Evolutionary conservation across 108 stramenopile genomes (phyloP).

Genomic region (Cyclostephanos tholiformis): DNA sequence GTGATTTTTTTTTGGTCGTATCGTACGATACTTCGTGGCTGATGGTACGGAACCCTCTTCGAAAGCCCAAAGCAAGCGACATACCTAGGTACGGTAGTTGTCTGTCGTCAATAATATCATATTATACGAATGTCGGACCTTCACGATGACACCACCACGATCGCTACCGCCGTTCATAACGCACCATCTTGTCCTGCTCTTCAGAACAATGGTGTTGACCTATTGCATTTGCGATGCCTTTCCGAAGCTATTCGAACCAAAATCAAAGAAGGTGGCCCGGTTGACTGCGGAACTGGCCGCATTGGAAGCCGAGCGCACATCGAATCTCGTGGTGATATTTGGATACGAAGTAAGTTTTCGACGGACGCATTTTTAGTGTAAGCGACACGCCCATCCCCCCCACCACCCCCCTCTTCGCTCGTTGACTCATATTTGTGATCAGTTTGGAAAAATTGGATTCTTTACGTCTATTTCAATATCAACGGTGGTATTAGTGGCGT

Average conservation of each 20-base stretch:
- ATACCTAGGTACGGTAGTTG: too few relatives aligned
- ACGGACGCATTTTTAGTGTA: background rate
- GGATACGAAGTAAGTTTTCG: slow-evolving; percentile 21
- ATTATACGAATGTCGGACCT: too few relatives aligned
- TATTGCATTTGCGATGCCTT: slow-evolving; percentile 11
- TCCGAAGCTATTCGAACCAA: slow-evolving; percentile 35
- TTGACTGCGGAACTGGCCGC: slow-evolving; percentile 29
- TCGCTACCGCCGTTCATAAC: background rate
- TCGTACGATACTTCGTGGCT: too few relatives aligned
- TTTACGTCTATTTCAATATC: slow-evolving; percentile 21
- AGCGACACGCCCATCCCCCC: too few relatives aligned
- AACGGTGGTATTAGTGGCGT: slow-evolving; percentile 16
- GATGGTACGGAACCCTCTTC: too few relatives aligned
- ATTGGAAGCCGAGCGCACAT: slow-evolving; percentile 28
- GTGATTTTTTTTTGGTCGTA: too few relatives aligned
- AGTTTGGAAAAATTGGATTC: slow-evolving; percentile 33
- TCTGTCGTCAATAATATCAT: too few relatives aligned
- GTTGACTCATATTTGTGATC: slow-evolving; percentile 9
- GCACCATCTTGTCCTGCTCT: background rate
- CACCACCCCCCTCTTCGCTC: background rate
- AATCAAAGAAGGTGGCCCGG: slow-evolving; percentile 31
- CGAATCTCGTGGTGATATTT: slow-evolving; percentile 29
- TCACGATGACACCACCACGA: background rate
- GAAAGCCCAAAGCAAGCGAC: too few relatives aligned
- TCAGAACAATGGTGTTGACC: background rate